Evolutionary conservation across 1,139 yeast genomes (phyloP), one percentile per base, ranked within the genome.

Genomic region (Candida pseudoviswanathii): DNA sequence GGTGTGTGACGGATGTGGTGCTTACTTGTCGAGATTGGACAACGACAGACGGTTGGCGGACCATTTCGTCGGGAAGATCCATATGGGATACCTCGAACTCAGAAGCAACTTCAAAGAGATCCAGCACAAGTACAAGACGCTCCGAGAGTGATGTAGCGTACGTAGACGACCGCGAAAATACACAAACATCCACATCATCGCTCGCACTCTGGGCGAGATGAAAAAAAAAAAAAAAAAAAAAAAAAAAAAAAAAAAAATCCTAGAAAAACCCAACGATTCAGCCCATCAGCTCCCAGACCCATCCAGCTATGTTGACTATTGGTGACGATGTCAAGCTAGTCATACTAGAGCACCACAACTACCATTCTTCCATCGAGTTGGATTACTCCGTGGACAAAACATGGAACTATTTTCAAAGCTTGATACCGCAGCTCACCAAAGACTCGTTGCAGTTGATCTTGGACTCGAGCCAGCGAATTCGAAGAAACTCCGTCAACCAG

Each of bases 1-100:
- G 65, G 96, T 90, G 0, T 94, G 99, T 68, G 89, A 84, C 57
- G 85, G 84, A 2, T 94, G 99, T 70, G 97, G 97, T 0, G 97
- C 97, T 0, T 90, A 86, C 63, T 73, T 94, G 49, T 89, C 96
- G 3, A 75, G 96, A 52, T 73, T 91, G 50, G 99, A 94, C 65
- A 89, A 88, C 54, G 98, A 92, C 65, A 75, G 94, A 61, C 77
- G 98, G 56, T 73, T 94, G 57, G 96, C 96, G 0, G 97, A 90
- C 61, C 99, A 94, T 67, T 91, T 90, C 63, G 71, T 86, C 34
- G 99, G 99, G 4, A 91, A 89, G 59, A 81, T 89, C 49, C 98
- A 92, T 67, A 66, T 88, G 57, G 94, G 91, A 0, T 90, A 85
- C 65, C 92, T 86, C 2, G 82, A 79, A 48, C 84, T 92, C 85